A percentile compares a stretch with the other conserved stretches of the same genome.
These are phyloP conservation scores for Peronospora farinosa DNA, from an alignment of 352 stramenopile genomes.

Conservation along the genomic window DNA sequence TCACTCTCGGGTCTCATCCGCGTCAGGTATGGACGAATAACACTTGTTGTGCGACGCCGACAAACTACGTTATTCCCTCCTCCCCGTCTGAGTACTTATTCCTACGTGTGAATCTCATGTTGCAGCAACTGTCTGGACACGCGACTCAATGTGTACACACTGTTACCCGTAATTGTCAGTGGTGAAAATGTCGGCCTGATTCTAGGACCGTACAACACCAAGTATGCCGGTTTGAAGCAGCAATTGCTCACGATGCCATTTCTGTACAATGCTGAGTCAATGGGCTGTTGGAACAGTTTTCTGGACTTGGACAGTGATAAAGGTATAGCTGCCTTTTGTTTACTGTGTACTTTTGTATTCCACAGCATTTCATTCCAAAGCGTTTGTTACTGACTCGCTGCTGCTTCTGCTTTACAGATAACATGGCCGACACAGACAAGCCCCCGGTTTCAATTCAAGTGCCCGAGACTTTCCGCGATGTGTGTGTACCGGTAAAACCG, in stretches of 20 bases:
- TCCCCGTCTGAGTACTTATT: too few relatives aligned
- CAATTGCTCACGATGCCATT: constrained; percentile 53
- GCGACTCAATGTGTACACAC: constrained; percentile 88
- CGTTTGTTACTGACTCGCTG: constrained; percentile 3
- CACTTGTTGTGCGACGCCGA: too few relatives aligned
- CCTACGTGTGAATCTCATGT: background rate
- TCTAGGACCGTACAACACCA: constrained; percentile 94
- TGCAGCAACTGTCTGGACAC: constrained; percentile 92
- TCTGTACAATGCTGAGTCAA: constrained; percentile 37
- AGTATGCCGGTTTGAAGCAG: constrained; percentile 87
- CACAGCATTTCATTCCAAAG: background rate
- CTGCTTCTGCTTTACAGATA: constrained; percentile 20
- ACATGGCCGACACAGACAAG: constrained; percentile 43
- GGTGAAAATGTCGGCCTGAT: constrained; percentile 93
- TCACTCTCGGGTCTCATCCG: constrained; percentile 80
- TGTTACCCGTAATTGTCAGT: constrained; percentile 87
- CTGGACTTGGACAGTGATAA: constrained; percentile 64
- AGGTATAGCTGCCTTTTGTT: constrained; percentile 23
- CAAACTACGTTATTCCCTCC: too few relatives aligned
- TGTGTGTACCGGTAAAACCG: constrained; percentile 66
- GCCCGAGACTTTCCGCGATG: constrained; percentile 52
- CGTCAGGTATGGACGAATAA: constrained; percentile 47
- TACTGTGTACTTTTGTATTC: background rate
- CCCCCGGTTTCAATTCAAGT: constrained; percentile 51
- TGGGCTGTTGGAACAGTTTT: constrained; percentile 58